These are phyloP conservation scores for Ustilago loliicola DNA, from an alignment of 1,284 basidiomycete species.

Conservation along the genomic window DNA sequence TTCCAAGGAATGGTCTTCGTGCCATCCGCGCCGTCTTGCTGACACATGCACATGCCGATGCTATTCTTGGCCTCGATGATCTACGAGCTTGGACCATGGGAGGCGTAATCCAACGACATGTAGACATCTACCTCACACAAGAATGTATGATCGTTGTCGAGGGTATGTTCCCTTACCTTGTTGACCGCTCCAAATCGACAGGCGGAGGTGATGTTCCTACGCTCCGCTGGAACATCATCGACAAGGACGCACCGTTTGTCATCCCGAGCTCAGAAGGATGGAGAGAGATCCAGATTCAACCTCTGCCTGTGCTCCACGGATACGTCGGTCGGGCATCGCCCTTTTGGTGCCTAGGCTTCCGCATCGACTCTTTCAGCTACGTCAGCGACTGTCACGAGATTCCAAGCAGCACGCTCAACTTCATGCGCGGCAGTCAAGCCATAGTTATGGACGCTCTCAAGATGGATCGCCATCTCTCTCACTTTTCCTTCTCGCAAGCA, in stretches of 20 bases:
- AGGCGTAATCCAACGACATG: conserved; percentile 53
- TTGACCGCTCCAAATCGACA: conserved; percentile 59
- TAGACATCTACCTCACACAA: conserved; percentile 65
- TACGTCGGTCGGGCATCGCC: conserved; percentile 43
- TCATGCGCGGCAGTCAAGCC: conserved; percentile 52
- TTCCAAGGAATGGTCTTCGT: conserved; percentile 51
- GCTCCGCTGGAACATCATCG: conserved; percentile 65
- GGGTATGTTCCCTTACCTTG: conserved; percentile 65
- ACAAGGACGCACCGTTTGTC: conserved; percentile 42
- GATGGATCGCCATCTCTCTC: conserved; percentile 60
- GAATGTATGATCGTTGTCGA: conserved; percentile 58
- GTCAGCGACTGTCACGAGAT: conserved; percentile 65
- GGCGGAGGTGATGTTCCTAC: conserved; percentile 66
- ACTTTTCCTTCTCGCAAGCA: conserved; percentile 65
- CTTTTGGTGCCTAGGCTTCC: conserved; percentile 64
- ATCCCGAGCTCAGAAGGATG: conserved; percentile 28
- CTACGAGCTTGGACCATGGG: conserved; percentile 68
- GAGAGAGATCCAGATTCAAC: conserved; percentile 39
- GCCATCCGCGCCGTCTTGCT: conserved; percentile 63
- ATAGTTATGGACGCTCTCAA: conserved; percentile 66
- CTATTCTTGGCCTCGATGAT: conserved; percentile 65
- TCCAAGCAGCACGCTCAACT: conserved; percentile 41
- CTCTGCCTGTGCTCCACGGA: conserved; percentile 63
- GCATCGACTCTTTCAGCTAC: conserved; percentile 65
- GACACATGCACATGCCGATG: conserved; percentile 68